These are phyloP conservation scores for Crucihimalaya himalaica DNA, from an alignment of 345 rosid genomes.

Conservation along the genomic window DNA sequence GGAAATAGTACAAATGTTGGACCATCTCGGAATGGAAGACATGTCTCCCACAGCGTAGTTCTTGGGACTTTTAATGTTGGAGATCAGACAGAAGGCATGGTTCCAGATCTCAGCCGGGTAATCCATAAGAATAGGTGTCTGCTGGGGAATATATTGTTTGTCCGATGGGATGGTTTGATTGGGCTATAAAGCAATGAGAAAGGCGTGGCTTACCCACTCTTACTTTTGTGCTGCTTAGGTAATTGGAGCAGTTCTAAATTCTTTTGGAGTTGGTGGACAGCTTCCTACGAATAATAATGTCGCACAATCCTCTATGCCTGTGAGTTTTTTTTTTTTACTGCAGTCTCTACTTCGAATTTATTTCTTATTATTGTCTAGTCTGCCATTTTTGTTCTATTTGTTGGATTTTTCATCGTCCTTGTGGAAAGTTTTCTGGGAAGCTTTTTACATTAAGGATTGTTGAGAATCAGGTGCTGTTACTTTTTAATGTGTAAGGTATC, in stretches of 20 bases:
- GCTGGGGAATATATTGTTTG: neutral
- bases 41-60: conserved; percentile 81
- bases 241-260: conserved; percentile 83
- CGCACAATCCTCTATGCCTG: conserved; percentile 53
- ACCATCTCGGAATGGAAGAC: conserved; percentile 63
- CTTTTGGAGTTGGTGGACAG: conserved; percentile 74
- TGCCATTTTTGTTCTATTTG: neutral
- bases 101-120: conserved; percentile 72
- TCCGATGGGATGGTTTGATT: conserved; percentile 24
- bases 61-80: conserved; percentile 82
- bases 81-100: conserved; percentile 73
- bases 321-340: conserved; percentile 43
- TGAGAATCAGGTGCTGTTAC: neutral
- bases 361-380: neutral
- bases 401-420: neutral
- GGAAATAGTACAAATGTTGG: conserved; percentile 60
- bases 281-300: conserved; percentile 45
- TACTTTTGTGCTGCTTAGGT: conserved; percentile 47
- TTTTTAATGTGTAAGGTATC: neutral
- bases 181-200: neutral
- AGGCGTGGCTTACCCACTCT: conserved; percentile 5
- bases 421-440: neutral
- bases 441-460: neutral
- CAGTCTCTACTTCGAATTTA: neutral
- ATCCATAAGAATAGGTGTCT: conserved; percentile 19